These are phyloP conservation scores for Pseudogymnoascus pannorum DNA, from an alignment of 2,329 filamentous ascomycete genomes.

Conservation along the genomic window DNA sequence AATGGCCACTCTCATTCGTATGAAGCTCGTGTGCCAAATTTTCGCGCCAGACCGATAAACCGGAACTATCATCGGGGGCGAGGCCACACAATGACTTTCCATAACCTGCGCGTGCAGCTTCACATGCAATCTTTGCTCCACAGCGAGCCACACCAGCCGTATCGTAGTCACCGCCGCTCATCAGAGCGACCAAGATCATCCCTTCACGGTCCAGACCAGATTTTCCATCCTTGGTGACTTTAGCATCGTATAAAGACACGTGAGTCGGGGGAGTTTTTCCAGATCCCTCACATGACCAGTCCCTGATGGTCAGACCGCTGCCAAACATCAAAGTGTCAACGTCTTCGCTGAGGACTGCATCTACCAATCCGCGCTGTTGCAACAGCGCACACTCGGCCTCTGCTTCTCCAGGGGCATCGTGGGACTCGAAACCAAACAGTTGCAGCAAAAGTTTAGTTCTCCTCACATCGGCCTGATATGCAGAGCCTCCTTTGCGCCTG, in stretches of 20 bases:
- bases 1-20: constrained; percentile 77
- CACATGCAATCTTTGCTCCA: constrained; percentile 79
- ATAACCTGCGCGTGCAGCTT: constrained; percentile 84
- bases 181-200: constrained; percentile 88
- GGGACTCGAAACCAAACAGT: constrained; percentile 74
- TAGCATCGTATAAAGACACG: constrained; percentile 69
- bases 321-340: constrained; percentile 98
- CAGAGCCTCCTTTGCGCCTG: constrained; percentile 53
- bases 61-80: constrained; percentile 49
- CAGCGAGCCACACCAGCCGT: constrained; percentile 82
- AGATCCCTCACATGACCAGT: constrained; percentile 69
- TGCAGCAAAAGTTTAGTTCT: constrained; percentile 72
- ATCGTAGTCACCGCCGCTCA: constrained; percentile 93
- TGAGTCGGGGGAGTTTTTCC: constrained; percentile 69
- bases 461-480: constrained; percentile 55
- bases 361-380: constrained; percentile 74
- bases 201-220: constrained; percentile 69
- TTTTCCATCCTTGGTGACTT: constrained; percentile 42
- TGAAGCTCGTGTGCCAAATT: constrained; percentile 66
- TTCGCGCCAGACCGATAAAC: constrained; percentile 63
- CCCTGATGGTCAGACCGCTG: constrained; percentile 68
- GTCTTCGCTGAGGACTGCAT: constrained; percentile 92
- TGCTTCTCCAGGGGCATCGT: constrained; percentile 88
- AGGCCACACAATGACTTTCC: constrained; percentile 66
- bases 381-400: constrained; percentile 91